Evolutionary conservation across 768 basidiomycete genomes (phyloP), one percentile per base, ranked within the genome.

Genomic region (Inosperma sp.): DNA sequence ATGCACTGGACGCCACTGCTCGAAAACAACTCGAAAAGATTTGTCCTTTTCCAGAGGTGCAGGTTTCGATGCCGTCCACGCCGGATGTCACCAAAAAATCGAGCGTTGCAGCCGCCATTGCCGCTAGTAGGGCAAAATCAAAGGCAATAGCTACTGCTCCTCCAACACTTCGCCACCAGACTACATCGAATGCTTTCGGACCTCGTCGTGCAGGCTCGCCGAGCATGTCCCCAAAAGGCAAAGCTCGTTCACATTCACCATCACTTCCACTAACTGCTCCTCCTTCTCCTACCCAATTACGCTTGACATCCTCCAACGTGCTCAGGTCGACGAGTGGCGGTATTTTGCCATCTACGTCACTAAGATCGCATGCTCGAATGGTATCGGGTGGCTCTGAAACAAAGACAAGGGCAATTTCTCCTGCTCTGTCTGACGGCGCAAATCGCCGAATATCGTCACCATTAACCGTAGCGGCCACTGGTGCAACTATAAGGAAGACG

Each of bases 81-180:
- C 80, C 85, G 13, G 80, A 79, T 44, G 68, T 65, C 47, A 65
- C 66, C 47, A 93, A 92, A 71, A 93, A 93, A 67, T 81, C 80
- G 37, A 90, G 88, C 51, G 74, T 93, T 49, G 85, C 88, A 33
- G 88, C 92, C 7, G 82, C 89, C 19, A 88, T 94, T 59, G 93
- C 93, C 33, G 91, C 93, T 17, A 93, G 88, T 63, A 79, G 92
- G 19, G 89, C 86, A 13, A 94, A 90, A 63, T 88, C 89, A 13
- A 91, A 84, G 60, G 84, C 81, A 17, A 89, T 89, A 53, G 88
- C 90, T 2, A 83, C 76, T 26, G 86, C 88, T 7, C 90, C 90
- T 16, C 90, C 90, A 3, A 79, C 79, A 44, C 73, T 89, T 42
- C 78, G 85, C 46, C 90, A 92, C 64, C 88, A 90, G 63, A 87